These are phyloP conservation scores for Leccinum solheimii DNA, from an alignment of 1,284 basidiomycete genomes.

Conservation along the genomic window DNA sequence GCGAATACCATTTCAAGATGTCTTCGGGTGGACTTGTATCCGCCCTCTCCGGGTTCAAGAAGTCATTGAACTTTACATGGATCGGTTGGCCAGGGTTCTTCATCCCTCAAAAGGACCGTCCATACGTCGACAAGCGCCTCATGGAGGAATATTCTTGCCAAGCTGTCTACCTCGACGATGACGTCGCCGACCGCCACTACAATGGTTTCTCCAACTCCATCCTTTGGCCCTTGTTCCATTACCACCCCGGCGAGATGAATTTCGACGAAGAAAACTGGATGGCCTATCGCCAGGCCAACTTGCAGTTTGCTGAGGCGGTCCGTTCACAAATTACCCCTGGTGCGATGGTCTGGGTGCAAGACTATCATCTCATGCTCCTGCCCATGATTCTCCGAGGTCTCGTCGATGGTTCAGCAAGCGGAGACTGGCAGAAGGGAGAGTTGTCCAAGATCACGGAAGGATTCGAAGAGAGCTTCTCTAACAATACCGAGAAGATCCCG, in stretches of 20 bases:
- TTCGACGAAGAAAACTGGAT: constrained; percentile 99
- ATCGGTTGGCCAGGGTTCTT: constrained; percentile 91
- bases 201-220: constrained; percentile 99
- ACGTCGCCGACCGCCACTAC: constrained; percentile 97
- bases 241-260: constrained; percentile 99
- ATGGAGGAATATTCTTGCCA: constrained; percentile 96
- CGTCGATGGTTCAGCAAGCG: constrained; percentile 71
- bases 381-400: constrained; percentile 91
- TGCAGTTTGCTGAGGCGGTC: constrained; percentile 91
- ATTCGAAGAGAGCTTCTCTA: constrained; percentile 56
- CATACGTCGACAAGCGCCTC: constrained; percentile 83
- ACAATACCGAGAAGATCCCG: constrained; percentile 44
- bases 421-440: constrained; percentile 66
- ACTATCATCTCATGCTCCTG: constrained; percentile 97
- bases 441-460: constrained; percentile 77
- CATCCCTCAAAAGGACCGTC: constrained; percentile 87
- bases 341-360: constrained; percentile 98
- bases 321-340: constrained; percentile 75
- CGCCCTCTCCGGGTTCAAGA: constrained; percentile 94
- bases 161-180: constrained; percentile 96
- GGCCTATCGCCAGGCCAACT: constrained; percentile 96
- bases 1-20: constrained; percentile 97
- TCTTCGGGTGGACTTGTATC: constrained; percentile 94
- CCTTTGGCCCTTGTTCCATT: constrained; percentile 99
- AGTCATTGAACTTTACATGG: constrained; percentile 94